Evolutionary conservation across 495 filamentous ascomycete species (phyloP).

Genomic region (Pseudomonodictys pantanalensis): DNA sequence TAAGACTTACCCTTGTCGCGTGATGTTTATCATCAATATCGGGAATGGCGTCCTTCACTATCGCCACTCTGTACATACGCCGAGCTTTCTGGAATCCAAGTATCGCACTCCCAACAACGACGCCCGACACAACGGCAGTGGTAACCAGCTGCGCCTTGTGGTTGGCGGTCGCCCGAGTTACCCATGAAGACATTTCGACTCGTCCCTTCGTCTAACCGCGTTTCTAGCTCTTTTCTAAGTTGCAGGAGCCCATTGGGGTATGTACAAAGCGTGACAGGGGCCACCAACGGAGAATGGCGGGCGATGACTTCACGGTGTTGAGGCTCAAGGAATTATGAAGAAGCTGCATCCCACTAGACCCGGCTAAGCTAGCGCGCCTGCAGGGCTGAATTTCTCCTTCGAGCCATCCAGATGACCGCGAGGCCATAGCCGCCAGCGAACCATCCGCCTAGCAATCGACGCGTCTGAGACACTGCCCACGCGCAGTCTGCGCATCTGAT

Average conservation of each 20-base stretch:
- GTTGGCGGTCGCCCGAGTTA: slow-evolving; percentile 53
- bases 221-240: no score
- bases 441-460: slow-evolving; percentile 10
- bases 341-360: background rate
- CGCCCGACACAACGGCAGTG: slow-evolving; percentile 72
- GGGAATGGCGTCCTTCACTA: slow-evolving; percentile 45
- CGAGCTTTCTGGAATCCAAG: slow-evolving; percentile 43
- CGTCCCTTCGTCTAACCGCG: no score
- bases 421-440: slow-evolving; percentile 20
- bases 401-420: slow-evolving; percentile 26
- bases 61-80: slow-evolving; percentile 35
- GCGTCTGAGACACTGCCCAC: slow-evolving; percentile 33
- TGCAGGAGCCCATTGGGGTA: no score
- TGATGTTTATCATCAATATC: slow-evolving; percentile 38
- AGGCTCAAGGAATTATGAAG: background rate
- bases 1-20: slow-evolving; percentile 35
- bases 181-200: slow-evolving; percentile 55
- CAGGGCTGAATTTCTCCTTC: slow-evolving; percentile 14
- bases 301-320: background rate
- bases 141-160: slow-evolving; percentile 66
- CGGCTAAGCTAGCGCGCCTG: background rate
- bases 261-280: background rate
- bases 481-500: slow-evolving; percentile 33
- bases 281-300: background rate
- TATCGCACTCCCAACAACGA: slow-evolving; percentile 68